These are phyloP conservation scores for Pseudogymnoascus sp. DNA, from an alignment of 2,329 filamentous ascomycete genomes.

Conservation along the genomic window DNA sequence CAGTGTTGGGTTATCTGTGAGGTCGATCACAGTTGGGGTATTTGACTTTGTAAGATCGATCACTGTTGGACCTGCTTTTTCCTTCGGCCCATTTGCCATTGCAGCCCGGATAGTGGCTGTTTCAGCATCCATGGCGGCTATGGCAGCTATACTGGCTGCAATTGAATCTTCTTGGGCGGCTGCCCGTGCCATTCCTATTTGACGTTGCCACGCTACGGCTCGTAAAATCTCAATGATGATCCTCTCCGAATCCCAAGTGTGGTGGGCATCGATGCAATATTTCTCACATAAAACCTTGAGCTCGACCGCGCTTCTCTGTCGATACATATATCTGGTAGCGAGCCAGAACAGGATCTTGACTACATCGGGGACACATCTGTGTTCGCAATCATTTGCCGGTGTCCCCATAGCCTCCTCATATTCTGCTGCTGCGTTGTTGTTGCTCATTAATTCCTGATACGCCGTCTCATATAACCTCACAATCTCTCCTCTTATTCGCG, in stretches of 20 bases:
- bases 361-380: not conserved
- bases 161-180: not conserved
- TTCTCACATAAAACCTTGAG: not conserved
- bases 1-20: not conserved
- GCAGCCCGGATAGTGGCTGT: not conserved
- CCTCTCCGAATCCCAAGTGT: not conserved
- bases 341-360: not conserved
- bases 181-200: not conserved
- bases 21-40: not conserved
- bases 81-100: not conserved
- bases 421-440: not conserved
- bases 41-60: not conserved
- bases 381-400: not conserved
- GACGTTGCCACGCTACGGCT: not conserved
- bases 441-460: not conserved
- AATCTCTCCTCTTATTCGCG: not conserved
- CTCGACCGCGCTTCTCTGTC: not conserved
- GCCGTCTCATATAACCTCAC: slow-evolving; percentile 2
- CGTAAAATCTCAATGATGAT: not conserved
- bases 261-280: not conserved
- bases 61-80: not conserved
- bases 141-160: not conserved
- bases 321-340: slow-evolving; percentile 3
- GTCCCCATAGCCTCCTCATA: not conserved
- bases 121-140: not conserved